Base-by-base conservation (phyloP, 2,329 filamentous ascomycete species). In the Colletotrichum simmondsii region DNA sequence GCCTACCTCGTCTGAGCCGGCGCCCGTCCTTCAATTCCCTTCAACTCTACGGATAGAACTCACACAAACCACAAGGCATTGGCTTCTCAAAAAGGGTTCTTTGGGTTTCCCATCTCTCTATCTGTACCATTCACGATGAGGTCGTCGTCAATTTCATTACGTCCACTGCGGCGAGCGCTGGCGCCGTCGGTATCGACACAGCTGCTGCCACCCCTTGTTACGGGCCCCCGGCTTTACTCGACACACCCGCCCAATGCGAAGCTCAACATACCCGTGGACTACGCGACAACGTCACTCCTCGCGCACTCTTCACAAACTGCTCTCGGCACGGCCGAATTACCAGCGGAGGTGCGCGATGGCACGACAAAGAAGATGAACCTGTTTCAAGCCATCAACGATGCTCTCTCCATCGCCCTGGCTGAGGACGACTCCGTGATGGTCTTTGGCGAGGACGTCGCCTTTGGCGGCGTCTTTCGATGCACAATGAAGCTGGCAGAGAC, bases 391-490 rank as follows among this genome's bases (percentile, higher is more conserved):
- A 92, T 99, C 86, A 98, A 98, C 81, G 92, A 96, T 76, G 95
- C 96, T 12, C 88, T 99, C 26, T 90, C 93, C 26, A 94, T 93
- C 72, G 94, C 96, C 28, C 88, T 99, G 32, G 90, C 93, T 19
- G 90, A 92, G 46, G 95, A 98, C 78, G 94, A 97, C 75, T 92
- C 92, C 22, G 95, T 98, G 26, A 86, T 98, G 69, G 88, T 99
- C 11, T 99, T 99, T 78, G 97, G 97, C 54, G 97, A 99, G 83
- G 97, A 99, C 80, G 95, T 99, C 8, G 94, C 97, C 16, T 99
- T 99, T 75, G 97, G 97, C 54, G 97, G 97, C 66, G 97, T 99
- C 19, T 99, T 99, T 80, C 90, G 97, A 69, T 98, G 95, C 83
- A 96, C 94, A 37, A 96, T 97, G 91, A 94, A 95, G 77, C 88